phyloP scores from a whole-genome alignment of 179 eudicot genomes.

The Patellifolia procumbens region DNA sequence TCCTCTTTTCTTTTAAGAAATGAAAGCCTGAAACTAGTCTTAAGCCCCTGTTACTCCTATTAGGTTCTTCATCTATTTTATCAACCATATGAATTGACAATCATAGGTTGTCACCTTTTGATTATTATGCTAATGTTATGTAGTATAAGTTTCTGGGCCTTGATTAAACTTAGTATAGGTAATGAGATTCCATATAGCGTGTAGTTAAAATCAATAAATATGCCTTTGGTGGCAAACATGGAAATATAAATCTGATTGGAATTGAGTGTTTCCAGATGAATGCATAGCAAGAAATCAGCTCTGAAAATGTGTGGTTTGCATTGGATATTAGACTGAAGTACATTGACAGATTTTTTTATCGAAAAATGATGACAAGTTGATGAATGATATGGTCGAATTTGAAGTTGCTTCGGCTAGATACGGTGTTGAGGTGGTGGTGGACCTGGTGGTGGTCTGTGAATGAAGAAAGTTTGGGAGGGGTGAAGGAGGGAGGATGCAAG shows the following conservation, averaged over 20 bases:
- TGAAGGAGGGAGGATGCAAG: not conserved
- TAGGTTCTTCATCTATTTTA: not conserved
- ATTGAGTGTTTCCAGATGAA: not conserved
- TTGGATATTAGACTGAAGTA: not conserved
- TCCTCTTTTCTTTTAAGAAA: not conserved
- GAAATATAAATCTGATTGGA: not conserved
- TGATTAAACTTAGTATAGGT: not conserved
- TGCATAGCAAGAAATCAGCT: not conserved
- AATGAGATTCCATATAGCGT: not conserved
- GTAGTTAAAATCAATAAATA: not conserved
- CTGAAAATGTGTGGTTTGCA: not conserved
- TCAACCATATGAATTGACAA: not conserved
- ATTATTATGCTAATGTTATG: no score
- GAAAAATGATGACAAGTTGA: not conserved
- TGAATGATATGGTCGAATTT: not conserved
- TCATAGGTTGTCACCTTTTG: no score
- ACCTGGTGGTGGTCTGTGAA: not conserved
- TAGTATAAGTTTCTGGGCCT: not conserved
- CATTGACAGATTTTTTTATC: not conserved
- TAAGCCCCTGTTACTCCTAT: not conserved
- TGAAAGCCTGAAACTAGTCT: not conserved
- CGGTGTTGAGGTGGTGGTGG: not conserved
- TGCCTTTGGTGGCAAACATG: not conserved
- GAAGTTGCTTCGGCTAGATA: not conserved
- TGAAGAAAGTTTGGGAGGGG: not conserved